phyloP scores from a whole-genome alignment of 371 early-diverging fungal species.

The Rhizopus microsporus region DNA sequence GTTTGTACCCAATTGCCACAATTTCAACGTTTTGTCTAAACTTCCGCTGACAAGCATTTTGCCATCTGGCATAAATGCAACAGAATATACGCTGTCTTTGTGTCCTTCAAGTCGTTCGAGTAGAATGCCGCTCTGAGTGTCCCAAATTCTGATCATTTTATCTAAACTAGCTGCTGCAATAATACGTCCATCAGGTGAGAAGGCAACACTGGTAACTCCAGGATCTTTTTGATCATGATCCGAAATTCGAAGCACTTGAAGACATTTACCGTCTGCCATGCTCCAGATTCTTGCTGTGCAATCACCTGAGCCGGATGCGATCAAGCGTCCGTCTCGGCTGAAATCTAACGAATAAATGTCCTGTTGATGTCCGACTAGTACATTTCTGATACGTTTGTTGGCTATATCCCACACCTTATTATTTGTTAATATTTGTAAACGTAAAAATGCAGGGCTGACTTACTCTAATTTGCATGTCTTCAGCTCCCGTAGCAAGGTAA shows the following conservation, averaged over 20 bases:
- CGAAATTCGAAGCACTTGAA: constrained; percentile 72
- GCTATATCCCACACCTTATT: constrained; percentile 72
- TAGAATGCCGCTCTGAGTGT: constrained; percentile 72
- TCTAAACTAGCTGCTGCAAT: constrained; percentile 86
- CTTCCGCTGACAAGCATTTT: constrained; percentile 86
- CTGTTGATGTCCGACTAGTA: constrained; percentile 85
- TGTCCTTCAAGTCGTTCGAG: constrained; percentile 90
- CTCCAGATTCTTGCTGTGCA: constrained; percentile 86
- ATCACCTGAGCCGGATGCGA: constrained; percentile 95
- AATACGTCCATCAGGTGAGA: constrained; percentile 72
- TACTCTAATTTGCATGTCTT: constrained; percentile 92
- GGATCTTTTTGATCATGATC: constrained; percentile 82
- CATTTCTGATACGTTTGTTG: constrained; percentile 62
- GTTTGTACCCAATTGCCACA: constrained; percentile 79
- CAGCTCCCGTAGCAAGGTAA: constrained; percentile 95
- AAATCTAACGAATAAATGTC: constrained; percentile 96
- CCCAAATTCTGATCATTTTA: constrained; percentile 89
- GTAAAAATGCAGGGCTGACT: constrained; percentile 1
- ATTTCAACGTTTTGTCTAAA: constrained; percentile 88
- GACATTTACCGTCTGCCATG: constrained; percentile 71
- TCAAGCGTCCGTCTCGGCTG: constrained; percentile 83
- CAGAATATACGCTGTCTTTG: constrained; percentile 91
- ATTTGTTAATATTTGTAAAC: not conserved
- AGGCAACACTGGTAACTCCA: constrained; percentile 91
- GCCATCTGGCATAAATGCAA: constrained; percentile 94